These are phyloP conservation scores for Streptanthus diversifolius DNA, from an alignment of 345 rosid species.

Conservation along the genomic window DNA sequence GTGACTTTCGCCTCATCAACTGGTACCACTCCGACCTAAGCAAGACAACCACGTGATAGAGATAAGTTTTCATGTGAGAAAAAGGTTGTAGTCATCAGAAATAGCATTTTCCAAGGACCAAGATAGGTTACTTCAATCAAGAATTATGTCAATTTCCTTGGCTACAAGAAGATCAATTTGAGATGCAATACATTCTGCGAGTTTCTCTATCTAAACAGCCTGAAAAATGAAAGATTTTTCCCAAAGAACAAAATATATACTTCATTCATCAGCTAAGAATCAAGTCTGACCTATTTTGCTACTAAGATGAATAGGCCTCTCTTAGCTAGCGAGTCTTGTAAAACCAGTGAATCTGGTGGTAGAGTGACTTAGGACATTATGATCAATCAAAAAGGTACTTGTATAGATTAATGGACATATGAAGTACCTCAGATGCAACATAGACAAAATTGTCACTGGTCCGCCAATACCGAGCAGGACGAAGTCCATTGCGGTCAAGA, in stretches of 20 bases:
- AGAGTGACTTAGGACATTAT: background rate
- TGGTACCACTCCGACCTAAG: slow-evolving; percentile 94
- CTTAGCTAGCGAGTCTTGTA: background rate
- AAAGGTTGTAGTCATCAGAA: background rate
- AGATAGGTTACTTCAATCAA: background rate
- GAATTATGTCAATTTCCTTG: background rate
- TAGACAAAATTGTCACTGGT: slow-evolving; percentile 90
- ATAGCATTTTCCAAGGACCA: background rate
- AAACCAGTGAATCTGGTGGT: background rate
- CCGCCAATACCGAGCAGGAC: slow-evolving; percentile 98
- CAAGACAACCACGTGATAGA: background rate
- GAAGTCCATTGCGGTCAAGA: slow-evolving; percentile 98
- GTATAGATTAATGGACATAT: background rate
- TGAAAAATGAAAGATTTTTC: background rate
- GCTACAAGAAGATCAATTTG: background rate
- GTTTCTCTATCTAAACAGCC: background rate
- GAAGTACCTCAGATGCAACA: slow-evolving; percentile 95
- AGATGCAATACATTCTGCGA: no score
- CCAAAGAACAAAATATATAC: background rate
- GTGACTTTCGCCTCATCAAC: slow-evolving; percentile 90
- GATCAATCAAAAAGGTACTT: slow-evolving; percentile 12
- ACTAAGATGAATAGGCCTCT: background rate
- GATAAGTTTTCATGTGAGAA: slow-evolving; percentile 3
- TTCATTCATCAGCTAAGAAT: background rate
- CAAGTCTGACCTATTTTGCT: background rate